Conservation (phyloP, 2,329 filamentous ascomycete species). For the Trichoderma koningiopsis region DNA sequence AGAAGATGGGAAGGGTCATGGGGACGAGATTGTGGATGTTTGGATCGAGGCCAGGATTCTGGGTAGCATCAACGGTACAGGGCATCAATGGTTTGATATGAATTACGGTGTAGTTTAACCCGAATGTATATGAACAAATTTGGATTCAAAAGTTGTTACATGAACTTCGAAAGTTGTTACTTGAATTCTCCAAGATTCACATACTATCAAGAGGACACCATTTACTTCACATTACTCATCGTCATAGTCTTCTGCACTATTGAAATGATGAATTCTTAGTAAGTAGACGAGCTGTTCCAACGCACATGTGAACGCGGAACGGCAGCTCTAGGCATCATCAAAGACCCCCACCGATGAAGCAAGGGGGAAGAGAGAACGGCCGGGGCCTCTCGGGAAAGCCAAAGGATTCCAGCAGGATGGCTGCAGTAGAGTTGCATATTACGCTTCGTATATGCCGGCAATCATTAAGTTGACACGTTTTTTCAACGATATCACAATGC, state of each 20-base stretch:
- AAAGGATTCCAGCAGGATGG: background rate
- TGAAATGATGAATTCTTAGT: background rate
- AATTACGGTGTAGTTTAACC: background rate
- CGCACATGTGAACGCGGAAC: background rate
- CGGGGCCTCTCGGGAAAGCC: background rate
- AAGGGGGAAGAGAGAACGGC: background rate
- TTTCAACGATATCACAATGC: background rate
- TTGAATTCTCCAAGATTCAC: background rate
- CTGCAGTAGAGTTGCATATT: background rate
- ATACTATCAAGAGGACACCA: background rate
- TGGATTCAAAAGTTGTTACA: background rate
- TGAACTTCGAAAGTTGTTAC: background rate
- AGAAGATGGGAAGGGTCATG: background rate
- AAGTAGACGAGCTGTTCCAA: background rate
- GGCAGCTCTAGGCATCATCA: background rate
- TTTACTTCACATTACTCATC: background rate
- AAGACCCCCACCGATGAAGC: conserved; percentile 19
- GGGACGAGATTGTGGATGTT: no score
- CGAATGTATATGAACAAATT: background rate
- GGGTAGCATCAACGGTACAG: no score
- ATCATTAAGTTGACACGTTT: background rate
- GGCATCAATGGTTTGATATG: no score
- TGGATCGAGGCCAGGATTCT: no score
- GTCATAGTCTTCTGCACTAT: background rate
- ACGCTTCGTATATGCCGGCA: background rate